Base-by-base conservation (phyloP, 352 stramenopile species). In the Halophytophthora batemanensis region DNA sequence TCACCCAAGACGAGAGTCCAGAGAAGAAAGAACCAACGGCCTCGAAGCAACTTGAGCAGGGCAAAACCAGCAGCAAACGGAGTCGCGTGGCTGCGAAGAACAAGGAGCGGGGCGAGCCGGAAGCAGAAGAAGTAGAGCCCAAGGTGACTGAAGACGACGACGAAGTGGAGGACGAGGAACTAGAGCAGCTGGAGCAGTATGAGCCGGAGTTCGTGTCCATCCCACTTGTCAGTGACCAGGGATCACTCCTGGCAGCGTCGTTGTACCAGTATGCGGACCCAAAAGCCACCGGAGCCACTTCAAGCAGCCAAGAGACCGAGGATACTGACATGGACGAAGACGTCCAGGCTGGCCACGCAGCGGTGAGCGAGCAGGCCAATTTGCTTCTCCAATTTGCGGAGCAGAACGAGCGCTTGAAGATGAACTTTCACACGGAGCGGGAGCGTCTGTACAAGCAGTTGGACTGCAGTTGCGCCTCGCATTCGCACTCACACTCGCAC, bases 391-490 rank as follows among this genome's bases (percentile, higher is more conserved):
- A 75, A 19, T 85, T 85, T 46, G 62, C 71, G 1, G 56, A 50
- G n/a, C 62, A 85, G 44, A 82, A 76, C 46, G 66, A 71, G 50
- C 68, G 71, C 13, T 49, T 85, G 19, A 63, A 73, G 51, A 66
- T 65, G 42, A 85, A 80, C 41, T 82, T 82, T 25, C 35, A 61
- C 35, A 29, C 48, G 3, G 73, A 84, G 43, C 73, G 75, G 25
- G 61, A 60, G 45, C 73, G 73, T 10, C 61, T 84, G 21, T 81
- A 77, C 59, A 59, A 66, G 40, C 65, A 69, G 42, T 51, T 61
- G 23, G 68, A 84, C 49, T 85, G 71, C 48, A 45, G 59, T 18
- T 78, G 73, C 52, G 53, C 47, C 5, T 64, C 51, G 6, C 50
- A 56, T 17, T 64, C 51, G 6, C 50, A 56, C 17, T 42, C 43